Base-by-base conservation (phyloP, 2,329 filamentous ascomycete genomes). In the Bipolaris gigantea region DNA sequence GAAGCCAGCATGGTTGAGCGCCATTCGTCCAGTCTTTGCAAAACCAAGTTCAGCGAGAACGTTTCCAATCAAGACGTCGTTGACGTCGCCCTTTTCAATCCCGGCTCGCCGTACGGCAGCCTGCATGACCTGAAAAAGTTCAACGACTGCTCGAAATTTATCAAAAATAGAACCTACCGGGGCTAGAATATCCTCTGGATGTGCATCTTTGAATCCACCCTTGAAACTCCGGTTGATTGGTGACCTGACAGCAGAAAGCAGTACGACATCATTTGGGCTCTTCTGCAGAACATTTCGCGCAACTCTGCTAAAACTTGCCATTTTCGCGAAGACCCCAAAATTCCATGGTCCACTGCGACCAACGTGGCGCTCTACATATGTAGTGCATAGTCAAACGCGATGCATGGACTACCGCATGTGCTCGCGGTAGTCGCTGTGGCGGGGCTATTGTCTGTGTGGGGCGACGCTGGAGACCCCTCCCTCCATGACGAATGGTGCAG, bases 261-360 rank as follows among this genome's bases (percentile, higher is more conserved):
- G 93, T 70, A 97, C 93, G 44, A 97, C 84, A 81, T 97, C 94
- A 75, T 97, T 93, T 59, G 92, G 85, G 75, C 93, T 93, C 80
- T 97, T 92, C 66, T 86, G 77, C 57, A 96, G 85, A 66, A 96
- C 85, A 68, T 86, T 83, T 57, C 68, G 63, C 15, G 68, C 60
- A 36, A 63, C 55, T 61, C 55, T 66, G 60, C 65, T 67, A 56
- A 71, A 69, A 25, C 61, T 43, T 40, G 68, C 67, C 69, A 72
- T 71, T 10, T 40, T 63, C 46, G 7, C 41, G 43, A 11, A 27
- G 19, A 33, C 9, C 30, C 44, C 16, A 40, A 38, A 23, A 51
- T 15, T 15, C 5, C 18, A 13, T 11, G 19, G 51, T 25, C 47
- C 42, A 58, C 51, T 32, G 23, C 48, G 32, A 25, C 23, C 35